Evolutionary conservation across 108 stramenopile genomes (phyloP).

Genomic region (Schizochytrium sp.): DNA sequence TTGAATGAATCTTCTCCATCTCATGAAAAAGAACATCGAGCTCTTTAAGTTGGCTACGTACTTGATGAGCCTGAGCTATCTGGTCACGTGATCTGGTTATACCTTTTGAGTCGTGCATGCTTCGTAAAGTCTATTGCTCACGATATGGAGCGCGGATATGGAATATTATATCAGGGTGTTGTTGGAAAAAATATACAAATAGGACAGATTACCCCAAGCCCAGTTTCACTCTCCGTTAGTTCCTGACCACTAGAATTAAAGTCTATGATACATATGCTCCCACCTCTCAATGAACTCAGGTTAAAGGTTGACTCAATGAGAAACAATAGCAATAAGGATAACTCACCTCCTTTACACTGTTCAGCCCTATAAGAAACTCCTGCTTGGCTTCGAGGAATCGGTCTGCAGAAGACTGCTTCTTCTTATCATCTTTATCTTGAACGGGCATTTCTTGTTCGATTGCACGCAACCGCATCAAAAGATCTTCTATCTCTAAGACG

Average conservation of each 20-base stretch:
- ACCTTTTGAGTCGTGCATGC: slow-evolving; percentile 41
- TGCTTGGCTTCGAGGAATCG: slow-evolving; percentile 30
- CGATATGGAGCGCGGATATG: too few relatives aligned
- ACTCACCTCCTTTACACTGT: slow-evolving; percentile 50
- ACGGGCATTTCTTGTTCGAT: slow-evolving; percentile 51
- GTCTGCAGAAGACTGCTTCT: background rate
- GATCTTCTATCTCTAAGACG: slow-evolving; percentile 35
- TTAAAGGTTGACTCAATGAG: too few relatives aligned
- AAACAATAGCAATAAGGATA: background rate
- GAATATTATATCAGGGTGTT: too few relatives aligned
- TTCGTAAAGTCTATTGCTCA: background rate
- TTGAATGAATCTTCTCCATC: slow-evolving; percentile 32
- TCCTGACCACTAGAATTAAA: too few relatives aligned
- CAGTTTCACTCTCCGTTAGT: too few relatives aligned
- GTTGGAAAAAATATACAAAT: too few relatives aligned
- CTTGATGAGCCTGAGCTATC: slow-evolving; percentile 37
- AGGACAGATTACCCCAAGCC: too few relatives aligned
- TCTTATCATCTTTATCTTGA: slow-evolving; percentile 20
- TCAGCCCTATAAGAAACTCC: slow-evolving; percentile 49
- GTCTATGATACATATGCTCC: too few relatives aligned
- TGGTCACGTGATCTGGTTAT: slow-evolving; percentile 44
- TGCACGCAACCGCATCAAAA: slow-evolving; percentile 32
- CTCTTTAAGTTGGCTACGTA: slow-evolving; percentile 48
- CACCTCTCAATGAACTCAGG: too few relatives aligned
- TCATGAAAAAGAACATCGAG: background rate